Conservation (phyloP, 257 asterid genomes). For the Lithospermum erythrorhizon region DNA sequence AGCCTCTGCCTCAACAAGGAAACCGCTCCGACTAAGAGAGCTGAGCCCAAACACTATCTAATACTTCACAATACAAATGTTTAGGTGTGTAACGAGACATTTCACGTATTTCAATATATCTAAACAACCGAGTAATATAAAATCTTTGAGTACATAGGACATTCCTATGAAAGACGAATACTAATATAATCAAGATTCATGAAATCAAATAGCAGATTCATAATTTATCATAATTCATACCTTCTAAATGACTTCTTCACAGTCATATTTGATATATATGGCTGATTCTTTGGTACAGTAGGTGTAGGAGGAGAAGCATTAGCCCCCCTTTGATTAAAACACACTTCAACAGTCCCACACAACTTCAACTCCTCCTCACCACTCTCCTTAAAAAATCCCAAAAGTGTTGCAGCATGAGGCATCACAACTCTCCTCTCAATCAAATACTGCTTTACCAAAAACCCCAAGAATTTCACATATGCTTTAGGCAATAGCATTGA, state of each 20-base stretch:
- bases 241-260: constrained; percentile 71
- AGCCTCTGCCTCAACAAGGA: too few species aligned
- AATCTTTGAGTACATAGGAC: too few species aligned
- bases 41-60: too few species aligned
- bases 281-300: constrained; percentile 61
- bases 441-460: constrained; percentile 70
- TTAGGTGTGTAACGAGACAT: too few species aligned
- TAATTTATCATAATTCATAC: constrained; percentile 23
- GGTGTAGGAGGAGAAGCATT: constrained; percentile 82
- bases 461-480: constrained; percentile 54
- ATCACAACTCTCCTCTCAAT: constrained; percentile 52
- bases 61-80: too few species aligned
- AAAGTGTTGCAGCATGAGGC: constrained; percentile 79
- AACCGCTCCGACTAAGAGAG: too few species aligned
- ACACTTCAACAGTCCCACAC: constrained; percentile 88
- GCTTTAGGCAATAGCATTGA: constrained; percentile 63
- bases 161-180: too few species aligned
- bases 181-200: too few species aligned
- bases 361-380: constrained; percentile 66
- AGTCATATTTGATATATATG: constrained; percentile 91
- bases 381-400: constrained; percentile 59
- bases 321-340: constrained; percentile 56
- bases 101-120: too few species aligned
- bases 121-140: too few species aligned
- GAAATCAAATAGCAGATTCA: too few species aligned